phyloP scores from a whole-genome alignment of 257 asterid species.

The Solanum gracilifrons region DNA sequence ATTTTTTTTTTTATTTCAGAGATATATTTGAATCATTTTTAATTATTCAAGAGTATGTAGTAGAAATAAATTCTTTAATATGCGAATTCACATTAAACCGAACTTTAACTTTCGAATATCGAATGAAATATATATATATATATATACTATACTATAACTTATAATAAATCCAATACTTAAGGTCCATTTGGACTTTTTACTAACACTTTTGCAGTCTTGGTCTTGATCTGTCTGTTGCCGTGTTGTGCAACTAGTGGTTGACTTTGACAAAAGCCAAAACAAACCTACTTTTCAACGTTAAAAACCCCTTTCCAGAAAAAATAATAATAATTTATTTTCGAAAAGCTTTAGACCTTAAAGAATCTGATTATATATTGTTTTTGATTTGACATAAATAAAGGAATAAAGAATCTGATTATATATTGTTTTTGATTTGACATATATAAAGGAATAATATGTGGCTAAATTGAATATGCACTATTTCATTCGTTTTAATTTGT shows the following conservation, averaged over 20 bases:
- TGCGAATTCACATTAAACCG: not conserved
- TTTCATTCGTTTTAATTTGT: not conserved
- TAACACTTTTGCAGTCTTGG: not conserved
- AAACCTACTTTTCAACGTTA: not conserved
- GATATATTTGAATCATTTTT: too few relatives aligned
- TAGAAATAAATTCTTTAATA: not conserved
- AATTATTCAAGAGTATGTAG: too few relatives aligned
- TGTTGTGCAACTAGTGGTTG: not conserved
- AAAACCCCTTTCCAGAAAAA: not conserved
- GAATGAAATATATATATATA: too few relatives aligned
- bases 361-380: not conserved
- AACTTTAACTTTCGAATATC: not conserved
- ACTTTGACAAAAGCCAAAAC: not conserved
- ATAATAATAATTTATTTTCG: rapidly evolving
- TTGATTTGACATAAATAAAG: not conserved
- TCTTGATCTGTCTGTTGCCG: not conserved
- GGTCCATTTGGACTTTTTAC: not conserved
- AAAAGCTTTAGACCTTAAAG: too few relatives aligned
- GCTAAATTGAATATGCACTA: not conserved
- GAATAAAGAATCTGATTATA: not conserved
- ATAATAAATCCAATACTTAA: not conserved
- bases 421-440: not conserved
- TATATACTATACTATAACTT: too few relatives aligned
- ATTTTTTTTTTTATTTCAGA: too few relatives aligned
- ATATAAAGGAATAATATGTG: not conserved